Evolutionary conservation across 495 filamentous ascomycete genomes (phyloP), one percentile per base, ranked within the genome.

Genomic region (Emericellopsis terricola): DNA sequence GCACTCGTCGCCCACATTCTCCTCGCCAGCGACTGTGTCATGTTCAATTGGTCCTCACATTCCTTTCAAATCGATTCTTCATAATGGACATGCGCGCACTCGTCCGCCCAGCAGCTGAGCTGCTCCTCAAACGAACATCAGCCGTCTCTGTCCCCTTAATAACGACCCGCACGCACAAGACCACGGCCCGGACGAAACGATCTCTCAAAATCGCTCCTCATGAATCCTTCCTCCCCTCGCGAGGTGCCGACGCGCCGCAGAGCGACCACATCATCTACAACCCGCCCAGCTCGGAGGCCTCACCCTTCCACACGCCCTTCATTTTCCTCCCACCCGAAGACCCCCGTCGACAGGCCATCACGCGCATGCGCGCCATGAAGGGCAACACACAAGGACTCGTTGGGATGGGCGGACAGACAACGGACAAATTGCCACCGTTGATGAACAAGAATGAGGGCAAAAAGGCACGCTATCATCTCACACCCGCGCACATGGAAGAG

Each of bases 301-400:
- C 72, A 14, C 76, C 85, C 21, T 81, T 76, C 52, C 71, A 91
- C 51, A 97, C 89, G 3, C 89, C 89, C 19, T 62, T 71, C 37
- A 85, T 81, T 41, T 97, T 97, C 60, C 74, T 97, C 11, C 91
- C 89, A 19, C 59, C 62, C 40, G 58, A 64, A 38, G 91, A 97
- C 58, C 68, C 68, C 6, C 76, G 87, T 19, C 71, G 73, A 37
- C 51, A 49, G 29, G 52, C 51, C 7, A 53, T 56, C 32, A 56
- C 84, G 5, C 45, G 26, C 45, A 21, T 15, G 39, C 35, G 28
- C 24, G 26, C 4, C 41, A 7, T 13, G 28, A 24, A 3, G 23
- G 26, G 16, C 38, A 34, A 8, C 24, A 29, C 34, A 3, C 11
- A 15, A 9, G 23, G 16, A 32, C 31, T 5, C 26, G 23, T 14